Evolutionary conservation across 2,329 filamentous ascomycete species (phyloP), one percentile per base, ranked within the genome.

Genomic region (Microsporum ferrugineum): DNA sequence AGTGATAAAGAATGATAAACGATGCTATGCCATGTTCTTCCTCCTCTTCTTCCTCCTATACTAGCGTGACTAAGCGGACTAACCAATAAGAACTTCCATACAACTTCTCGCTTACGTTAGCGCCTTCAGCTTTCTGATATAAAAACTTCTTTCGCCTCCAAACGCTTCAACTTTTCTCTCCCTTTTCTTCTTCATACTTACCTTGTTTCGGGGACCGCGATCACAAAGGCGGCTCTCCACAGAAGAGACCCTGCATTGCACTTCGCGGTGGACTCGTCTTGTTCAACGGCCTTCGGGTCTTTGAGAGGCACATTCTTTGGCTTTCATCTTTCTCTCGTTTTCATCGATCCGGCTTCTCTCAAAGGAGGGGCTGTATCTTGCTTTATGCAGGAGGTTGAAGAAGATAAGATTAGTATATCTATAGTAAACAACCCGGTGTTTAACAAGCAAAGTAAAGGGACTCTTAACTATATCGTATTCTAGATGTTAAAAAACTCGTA

Each of bases 211-310:
- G 74, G 73, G 71, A 70, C 71, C 69, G 73, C 71, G 76, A 73
- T 78, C 76, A 78, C 67, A 65, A 76, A 75, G 70, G 71, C 71
- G 72, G 72, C 69, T 68, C 69, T 72, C 73, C 72, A 77, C 72
- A 69, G 69, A 72, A 71, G 72, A 73, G 78, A 74, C 75, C 77
- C 79, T 81, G 76, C 79, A 81, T 82, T 81, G 79, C 79, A 82
- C 79, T 80, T 67, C 78, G 79, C 74, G 79, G 79, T 68, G 77
- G 76, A 76, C 73, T 77, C 70, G 67, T 64, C 72, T 65, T 70
- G 72, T 78, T 76, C 75, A 78, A 75, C 72, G 74, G 74, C 72
- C 68, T 79, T 75, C 74, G 76, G 76, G 74, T 72, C 71, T 74
- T 74, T 76, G 71, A 73, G 70, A 73, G 73, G 76, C 74, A 75